Base-by-base conservation (phyloP, 2,329 filamentous ascomycete species). In the Penicillium crustosum region DNA sequence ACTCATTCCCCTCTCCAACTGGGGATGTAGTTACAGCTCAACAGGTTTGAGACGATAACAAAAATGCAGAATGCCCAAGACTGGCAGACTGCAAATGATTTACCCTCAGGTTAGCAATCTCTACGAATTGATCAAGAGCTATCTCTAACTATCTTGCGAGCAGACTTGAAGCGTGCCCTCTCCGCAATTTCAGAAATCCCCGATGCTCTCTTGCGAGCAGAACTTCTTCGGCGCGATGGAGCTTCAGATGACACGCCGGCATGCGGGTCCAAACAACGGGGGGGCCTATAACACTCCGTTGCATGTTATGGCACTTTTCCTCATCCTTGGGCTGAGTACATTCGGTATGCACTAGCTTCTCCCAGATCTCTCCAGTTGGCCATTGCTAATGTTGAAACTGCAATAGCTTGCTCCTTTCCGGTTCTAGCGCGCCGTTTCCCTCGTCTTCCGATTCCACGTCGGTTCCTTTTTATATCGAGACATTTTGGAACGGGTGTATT, bases 241-340 rank as follows among this genome's bases (percentile, higher is more conserved):
- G 57, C 61, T n/a, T 44, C 56, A 29, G 59, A 60, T 35, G 66
- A 68, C 39, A 62, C 66, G 17, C 61, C 73, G 49, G 59, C 66
- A 43, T 78, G 76, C 57, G 76, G 76, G 45, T 75, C 74, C 29
- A 66, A 58, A 15, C 64, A 69, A 42, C 62, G 66, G 29, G 75
- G 75, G 75, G 35, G 64, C 65, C 6, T 91, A 91, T 73, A 86
- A 90, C 63, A 88, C 85, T 0, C 77, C 82, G 2, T 77, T 87
- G 42, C 88, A 91, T 70, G 82, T 90, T 50, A 83, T 86, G 67
- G 88, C 88, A 43, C 74, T 91, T 56, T 78, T 89, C 57, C 75
- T 90, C 39, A 89, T 90, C 55, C 77, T 90, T 52, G 68, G 75
- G 0, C 71, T 90, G 55, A 77, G 75, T 59, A 78, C 75, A 44